phyloP scores from a whole-genome alignment of 768 basidiomycete species.

The Naematelia encephala region DNA sequence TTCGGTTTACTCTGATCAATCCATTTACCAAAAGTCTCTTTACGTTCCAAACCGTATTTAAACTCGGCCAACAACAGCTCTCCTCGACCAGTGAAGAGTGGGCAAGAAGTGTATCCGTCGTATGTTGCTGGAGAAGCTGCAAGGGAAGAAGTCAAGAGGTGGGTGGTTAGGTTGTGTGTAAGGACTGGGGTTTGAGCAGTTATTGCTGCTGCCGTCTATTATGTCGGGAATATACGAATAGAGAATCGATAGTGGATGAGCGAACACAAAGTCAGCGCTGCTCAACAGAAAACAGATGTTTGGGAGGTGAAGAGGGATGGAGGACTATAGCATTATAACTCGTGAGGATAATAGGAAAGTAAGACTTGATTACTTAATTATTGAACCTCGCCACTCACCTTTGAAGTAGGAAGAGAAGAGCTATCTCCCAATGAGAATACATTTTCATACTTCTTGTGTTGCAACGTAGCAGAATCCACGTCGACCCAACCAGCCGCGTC shows the following conservation, averaged over 20 bases:
- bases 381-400: too few relatives aligned
- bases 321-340: not conserved
- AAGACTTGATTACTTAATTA: too few relatives aligned
- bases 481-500: constrained; percentile 86
- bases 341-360: not conserved
- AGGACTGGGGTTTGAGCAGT: constrained; percentile 87
- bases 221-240: not conserved
- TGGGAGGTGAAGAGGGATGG: not conserved
- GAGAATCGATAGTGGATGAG: not conserved
- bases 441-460: constrained; percentile 78
- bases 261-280: not conserved
- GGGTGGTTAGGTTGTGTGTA: constrained; percentile 76
- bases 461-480: constrained; percentile 74
- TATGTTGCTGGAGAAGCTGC: constrained; percentile 62
- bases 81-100: constrained; percentile 72
- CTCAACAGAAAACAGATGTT: not conserved
- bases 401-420: constrained; percentile 86
- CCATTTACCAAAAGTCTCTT: constrained; percentile 74
- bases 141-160: constrained; percentile 69
- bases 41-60: constrained; percentile 82
- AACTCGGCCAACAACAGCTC: constrained; percentile 80
- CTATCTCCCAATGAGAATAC: constrained; percentile 91
- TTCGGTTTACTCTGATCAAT: constrained; percentile 70
- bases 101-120: constrained; percentile 60
- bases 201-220: constrained; percentile 80